Base-by-base conservation (phyloP, 2,329 filamentous ascomycete species). In the Gnomoniopsis sp. region DNA sequence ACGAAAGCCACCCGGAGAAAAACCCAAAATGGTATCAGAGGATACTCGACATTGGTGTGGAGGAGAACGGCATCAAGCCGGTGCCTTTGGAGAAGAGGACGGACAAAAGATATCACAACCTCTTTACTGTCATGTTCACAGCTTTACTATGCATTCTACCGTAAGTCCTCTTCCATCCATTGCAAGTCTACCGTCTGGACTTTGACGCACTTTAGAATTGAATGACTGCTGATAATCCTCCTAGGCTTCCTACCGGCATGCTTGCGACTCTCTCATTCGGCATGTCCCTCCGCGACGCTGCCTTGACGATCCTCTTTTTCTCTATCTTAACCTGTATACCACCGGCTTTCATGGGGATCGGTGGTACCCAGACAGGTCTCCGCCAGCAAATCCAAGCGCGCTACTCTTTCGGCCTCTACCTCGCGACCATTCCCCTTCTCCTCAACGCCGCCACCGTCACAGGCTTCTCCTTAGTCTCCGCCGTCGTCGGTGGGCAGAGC, bases 111-210 rank as follows among this genome's bases (percentile, higher is more conserved):
- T 81, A 81, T 63, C 75, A 75, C 68, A 81, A 83, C 61, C 74
- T 87, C 49, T 86, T 87, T 65, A 85, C 82, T 3, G 73, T 86
- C 23, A 86, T 84, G 75, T 84, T 85, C 66, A 83, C 80, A 21
- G 78, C 83, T 60, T 77, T 83, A 57, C 73, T 82, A 47, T 84
- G 81, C 65, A 74, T 85, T 8, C 66, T 87, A 34, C 83, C 84
- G 83, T 86, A 67, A 70, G 81, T 75, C 11, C 33, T 7, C 14
- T 7, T 22, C 19, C n/a, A n/a, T 10, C 21, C 14, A 14, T 34
- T 34, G 3, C 14, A 15, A 6, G n/a, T 38, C 15, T 15, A 12
- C 11, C 6, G 33, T 14, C 10, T 43, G 47, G 10, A 21, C 10
- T 38, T 30, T 19, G 3, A 7, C 36, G 12, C 3, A 22, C n/a